phyloP scores from a whole-genome alignment of 345 rosid genomes.

The Adansonia digitata region DNA sequence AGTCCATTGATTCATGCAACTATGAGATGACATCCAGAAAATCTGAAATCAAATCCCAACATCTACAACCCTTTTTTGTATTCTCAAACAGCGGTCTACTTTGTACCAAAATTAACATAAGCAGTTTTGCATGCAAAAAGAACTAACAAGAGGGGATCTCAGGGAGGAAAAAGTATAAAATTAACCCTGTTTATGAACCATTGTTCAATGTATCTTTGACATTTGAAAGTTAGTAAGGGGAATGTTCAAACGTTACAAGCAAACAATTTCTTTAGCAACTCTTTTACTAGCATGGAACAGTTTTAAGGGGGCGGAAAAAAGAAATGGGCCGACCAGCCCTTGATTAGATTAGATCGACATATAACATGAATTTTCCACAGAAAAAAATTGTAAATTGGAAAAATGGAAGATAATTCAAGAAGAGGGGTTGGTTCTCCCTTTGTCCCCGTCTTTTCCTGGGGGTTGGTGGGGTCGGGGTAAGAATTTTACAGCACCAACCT shows the following conservation, averaged over 20 bases:
- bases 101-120: background rate
- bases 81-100: too few relatives aligned
- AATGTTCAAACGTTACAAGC: background rate
- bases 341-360: conserved; percentile 30
- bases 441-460: conserved; percentile 7
- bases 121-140: background rate
- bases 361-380: conserved; percentile 19
- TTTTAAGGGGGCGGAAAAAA: background rate
- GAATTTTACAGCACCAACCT: conserved; percentile 6
- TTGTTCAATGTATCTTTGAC: conserved; percentile 12
- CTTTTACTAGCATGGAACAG: background rate
- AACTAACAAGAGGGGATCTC: background rate
- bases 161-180: background rate
- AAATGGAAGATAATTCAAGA: conserved; percentile 10
- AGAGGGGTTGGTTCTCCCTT: conserved; percentile 23
- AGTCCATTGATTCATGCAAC: too few relatives aligned
- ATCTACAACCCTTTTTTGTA: too few relatives aligned
- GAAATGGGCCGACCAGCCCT: conserved; percentile 14
- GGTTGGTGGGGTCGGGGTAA: conserved; percentile 10
- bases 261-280: conserved; percentile 16
- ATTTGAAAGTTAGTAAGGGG: conserved; percentile 18
- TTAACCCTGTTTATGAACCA: background rate
- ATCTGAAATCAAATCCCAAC: too few relatives aligned
- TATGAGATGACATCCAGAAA: too few relatives aligned
- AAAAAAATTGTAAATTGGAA: conserved; percentile 5